phyloP scores from a whole-genome alignment of 345 rosid species.

The Garcia nutans region DNA sequence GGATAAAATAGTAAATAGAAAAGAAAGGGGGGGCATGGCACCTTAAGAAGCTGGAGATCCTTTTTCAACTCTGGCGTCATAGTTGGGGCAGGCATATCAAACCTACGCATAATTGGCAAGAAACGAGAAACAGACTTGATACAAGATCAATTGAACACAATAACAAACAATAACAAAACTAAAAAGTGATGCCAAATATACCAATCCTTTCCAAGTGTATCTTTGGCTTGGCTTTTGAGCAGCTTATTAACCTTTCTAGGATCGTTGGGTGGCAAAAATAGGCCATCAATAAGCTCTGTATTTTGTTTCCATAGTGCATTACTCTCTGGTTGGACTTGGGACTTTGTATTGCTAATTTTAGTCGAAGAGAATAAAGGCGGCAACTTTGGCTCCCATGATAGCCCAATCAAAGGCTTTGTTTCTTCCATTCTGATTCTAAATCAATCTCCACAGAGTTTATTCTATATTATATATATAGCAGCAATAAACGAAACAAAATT shows the following conservation, averaged over 20 bases:
- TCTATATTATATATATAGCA: too few relatives aligned
- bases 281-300: constrained; percentile 71
- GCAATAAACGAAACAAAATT: not conserved
- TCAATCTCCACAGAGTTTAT: not conserved
- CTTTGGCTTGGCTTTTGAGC: constrained; percentile 62
- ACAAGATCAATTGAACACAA: not conserved
- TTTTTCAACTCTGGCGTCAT: constrained; percentile 81
- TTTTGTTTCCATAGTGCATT: constrained; percentile 58
- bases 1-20: not conserved
- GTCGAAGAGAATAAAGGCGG: constrained; percentile 32
- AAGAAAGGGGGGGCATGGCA: constrained; percentile 13
- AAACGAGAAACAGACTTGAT: not conserved
- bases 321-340: constrained; percentile 24
- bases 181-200: constrained; percentile 18
- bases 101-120: constrained; percentile 43
- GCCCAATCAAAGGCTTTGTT: constrained; percentile 67
- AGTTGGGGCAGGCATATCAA: constrained; percentile 90
- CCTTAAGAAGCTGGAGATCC: constrained; percentile 93
- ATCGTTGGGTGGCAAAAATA: constrained; percentile 69
- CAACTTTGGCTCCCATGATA: constrained; percentile 82
- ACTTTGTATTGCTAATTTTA: constrained; percentile 9
- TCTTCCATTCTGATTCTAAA: constrained; percentile 37
- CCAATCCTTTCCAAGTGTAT: constrained; percentile 72
- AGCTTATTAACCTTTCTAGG: constrained; percentile 71
- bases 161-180: not conserved